phyloP scores from a whole-genome alignment of 2,329 filamentous ascomycete genomes.

The Dissoconium aciculare region DNA sequence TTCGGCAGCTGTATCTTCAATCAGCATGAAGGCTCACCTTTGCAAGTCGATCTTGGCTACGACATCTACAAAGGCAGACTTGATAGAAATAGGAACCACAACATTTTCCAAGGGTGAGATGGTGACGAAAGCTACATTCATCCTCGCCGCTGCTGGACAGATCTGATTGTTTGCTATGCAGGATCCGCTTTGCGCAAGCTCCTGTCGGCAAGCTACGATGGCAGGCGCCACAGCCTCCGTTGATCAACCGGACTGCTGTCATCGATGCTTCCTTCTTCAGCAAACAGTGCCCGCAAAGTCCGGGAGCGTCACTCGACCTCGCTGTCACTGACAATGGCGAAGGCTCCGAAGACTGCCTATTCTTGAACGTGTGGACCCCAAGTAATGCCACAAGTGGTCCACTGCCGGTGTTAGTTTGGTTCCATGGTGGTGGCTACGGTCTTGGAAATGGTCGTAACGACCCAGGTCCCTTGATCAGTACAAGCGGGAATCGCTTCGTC shows the following conservation, averaged over 20 bases:
- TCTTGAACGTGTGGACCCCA: slow-evolving; percentile 21
- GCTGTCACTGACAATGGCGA: slow-evolving; percentile 7
- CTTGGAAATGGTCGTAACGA: slow-evolving; percentile 26
- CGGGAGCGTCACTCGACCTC: slow-evolving; percentile 1
- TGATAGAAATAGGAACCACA: slow-evolving; percentile 9
- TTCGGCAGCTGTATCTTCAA: too few relatives aligned
- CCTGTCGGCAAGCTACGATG: slow-evolving; percentile 15
- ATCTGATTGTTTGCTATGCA: slow-evolving; percentile 2
- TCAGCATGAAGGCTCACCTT: slow-evolving; percentile 2
- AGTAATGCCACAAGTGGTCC: slow-evolving; percentile 19
- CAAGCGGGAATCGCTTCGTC: slow-evolving; percentile 35
- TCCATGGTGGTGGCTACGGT: slow-evolving; percentile 28
- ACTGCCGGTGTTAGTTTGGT: slow-evolving; percentile 29
- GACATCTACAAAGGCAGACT: slow-evolving; percentile 13
- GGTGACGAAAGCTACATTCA: neutral
- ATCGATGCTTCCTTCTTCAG: slow-evolving; percentile 10
- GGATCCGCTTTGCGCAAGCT: slow-evolving; percentile 17
- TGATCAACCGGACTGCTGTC: slow-evolving; percentile 11
- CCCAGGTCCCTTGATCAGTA: slow-evolving; percentile 30
- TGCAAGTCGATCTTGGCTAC: slow-evolving; percentile 17
- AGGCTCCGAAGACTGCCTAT: slow-evolving; percentile 24
- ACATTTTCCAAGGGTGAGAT: slow-evolving; percentile 13
- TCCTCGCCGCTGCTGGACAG: too few relatives aligned
- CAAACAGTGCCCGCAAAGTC: slow-evolving; percentile 15
- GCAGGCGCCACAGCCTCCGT: slow-evolving; percentile 17